These are phyloP conservation scores for Populus alba DNA, from an alignment of 345 rosid species.

Conservation along the genomic window DNA sequence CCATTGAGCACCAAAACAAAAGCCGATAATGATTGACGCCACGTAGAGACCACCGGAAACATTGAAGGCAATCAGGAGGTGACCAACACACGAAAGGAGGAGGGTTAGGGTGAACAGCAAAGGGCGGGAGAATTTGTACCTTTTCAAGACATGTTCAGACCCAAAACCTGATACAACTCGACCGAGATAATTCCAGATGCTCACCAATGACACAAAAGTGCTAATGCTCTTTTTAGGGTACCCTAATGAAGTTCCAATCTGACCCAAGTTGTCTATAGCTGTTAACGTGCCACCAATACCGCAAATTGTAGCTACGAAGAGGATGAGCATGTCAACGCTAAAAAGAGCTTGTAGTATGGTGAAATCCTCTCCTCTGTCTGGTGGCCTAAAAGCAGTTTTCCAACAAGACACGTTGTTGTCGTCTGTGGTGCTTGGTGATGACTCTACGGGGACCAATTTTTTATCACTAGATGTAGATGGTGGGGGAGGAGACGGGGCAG, in stretches of 20 bases:
- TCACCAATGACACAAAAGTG: constrained; percentile 57
- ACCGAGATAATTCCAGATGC: constrained; percentile 66
- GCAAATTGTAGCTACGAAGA: constrained; percentile 53
- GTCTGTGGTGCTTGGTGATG: neutral
- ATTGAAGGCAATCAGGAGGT: constrained; percentile 47
- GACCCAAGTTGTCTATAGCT: constrained; percentile 62
- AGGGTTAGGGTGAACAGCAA: constrained; percentile 43
- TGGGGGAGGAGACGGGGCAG: neutral
- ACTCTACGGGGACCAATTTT: neutral
- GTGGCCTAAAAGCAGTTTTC: constrained; percentile 45
- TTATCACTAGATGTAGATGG: neutral
- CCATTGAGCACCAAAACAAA: constrained; percentile 61
- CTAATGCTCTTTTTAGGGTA: constrained; percentile 46
- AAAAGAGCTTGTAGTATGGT: constrained; percentile 59
- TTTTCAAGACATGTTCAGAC: constrained; percentile 45
- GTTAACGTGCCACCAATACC: constrained; percentile 63
- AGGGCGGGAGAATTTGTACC: constrained; percentile 51
- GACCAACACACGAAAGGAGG: constrained; percentile 47
- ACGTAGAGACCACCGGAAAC: constrained; percentile 42
- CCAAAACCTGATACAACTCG: constrained; percentile 51
- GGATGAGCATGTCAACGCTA: constrained; percentile 54
- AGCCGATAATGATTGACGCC: constrained; percentile 55
- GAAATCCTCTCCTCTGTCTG: constrained; percentile 59
- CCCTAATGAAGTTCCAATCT: constrained; percentile 53
- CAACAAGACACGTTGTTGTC: constrained; percentile 38